A percentile compares a stretch with the other conserved stretches of the same genome.
Evolutionary conservation across 2,329 filamentous ascomycete species (phyloP).

Genomic region (Apiospora kogelbergensis): DNA sequence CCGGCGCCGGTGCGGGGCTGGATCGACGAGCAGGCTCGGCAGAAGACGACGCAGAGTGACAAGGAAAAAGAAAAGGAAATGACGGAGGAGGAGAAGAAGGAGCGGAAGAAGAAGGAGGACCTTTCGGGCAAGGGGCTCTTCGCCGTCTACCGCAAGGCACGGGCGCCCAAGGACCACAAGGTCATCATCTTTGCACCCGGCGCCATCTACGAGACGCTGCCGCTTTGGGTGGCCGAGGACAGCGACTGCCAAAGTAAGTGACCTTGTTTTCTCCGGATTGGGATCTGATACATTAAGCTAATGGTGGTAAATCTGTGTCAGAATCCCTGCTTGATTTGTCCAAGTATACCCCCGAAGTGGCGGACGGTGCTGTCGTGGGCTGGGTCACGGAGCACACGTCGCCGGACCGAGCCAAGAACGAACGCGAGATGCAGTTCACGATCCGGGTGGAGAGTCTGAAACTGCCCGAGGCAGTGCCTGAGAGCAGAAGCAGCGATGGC

Average conservation of each 20-base stretch:
- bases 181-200: conserved; percentile 54
- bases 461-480: neutral
- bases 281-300: neutral
- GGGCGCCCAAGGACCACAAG: conserved; percentile 14
- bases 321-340: conserved; percentile 20
- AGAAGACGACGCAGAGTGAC: conserved; percentile 38
- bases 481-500: neutral
- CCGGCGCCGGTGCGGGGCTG: conserved; percentile 46
- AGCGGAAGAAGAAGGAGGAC: conserved; percentile 26
- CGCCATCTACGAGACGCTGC: conserved; percentile 48
- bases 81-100: conserved; percentile 12
- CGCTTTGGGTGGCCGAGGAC: conserved; percentile 47
- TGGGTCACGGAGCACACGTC: conserved; percentile 31
- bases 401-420: conserved; percentile 20
- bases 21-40: conserved; percentile 38
- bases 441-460: conserved; percentile 24
- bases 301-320: neutral
- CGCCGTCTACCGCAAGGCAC: conserved; percentile 20
- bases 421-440: conserved; percentile 34
- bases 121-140: neutral
- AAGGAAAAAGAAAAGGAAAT: conserved; percentile 30
- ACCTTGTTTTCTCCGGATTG: neutral
- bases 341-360: conserved; percentile 26
- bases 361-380: conserved; percentile 28
- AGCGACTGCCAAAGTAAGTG: conserved; percentile 43